Evolutionary conservation across 192 early-diverging fungal genomes (phyloP).

Genomic region (Entomortierella parvispora): DNA sequence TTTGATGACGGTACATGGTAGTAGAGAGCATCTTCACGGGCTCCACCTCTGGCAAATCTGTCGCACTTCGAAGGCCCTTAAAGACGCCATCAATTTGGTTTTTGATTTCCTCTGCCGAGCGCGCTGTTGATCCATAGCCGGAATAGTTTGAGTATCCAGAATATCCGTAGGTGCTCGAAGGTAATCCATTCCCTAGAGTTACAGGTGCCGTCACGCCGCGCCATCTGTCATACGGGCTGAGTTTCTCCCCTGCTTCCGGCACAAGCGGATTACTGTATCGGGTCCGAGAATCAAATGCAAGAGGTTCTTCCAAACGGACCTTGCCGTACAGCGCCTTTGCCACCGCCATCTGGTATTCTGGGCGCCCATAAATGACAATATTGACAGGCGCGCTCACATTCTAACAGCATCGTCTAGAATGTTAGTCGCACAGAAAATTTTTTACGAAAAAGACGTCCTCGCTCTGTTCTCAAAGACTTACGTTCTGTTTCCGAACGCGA

Average conservation of each 20-base stretch:
- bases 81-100: constrained; percentile 71
- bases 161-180: constrained; percentile 5
- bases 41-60: constrained; percentile 60
- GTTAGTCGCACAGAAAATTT: no score
- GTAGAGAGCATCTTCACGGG: constrained; percentile 60
- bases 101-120: constrained; percentile 51
- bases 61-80: constrained; percentile 60
- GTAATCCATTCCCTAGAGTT: background rate
- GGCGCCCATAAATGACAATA: constrained; percentile 45
- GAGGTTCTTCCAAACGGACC: constrained; percentile 35
- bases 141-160: constrained; percentile 32
- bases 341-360: constrained; percentile 31
- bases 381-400: constrained; percentile 48
- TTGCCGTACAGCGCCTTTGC: constrained; percentile 42
- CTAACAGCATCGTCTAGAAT: constrained; percentile 23
- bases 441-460: no score
- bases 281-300: constrained; percentile 40
- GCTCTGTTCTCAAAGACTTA: no score
- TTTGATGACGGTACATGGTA: constrained; percentile 81
- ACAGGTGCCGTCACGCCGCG: constrained; percentile 30
- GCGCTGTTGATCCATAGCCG: constrained; percentile 18
- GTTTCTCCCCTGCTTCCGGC: constrained; percentile 31
- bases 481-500: constrained; percentile 33
- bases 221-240: constrained; percentile 35
- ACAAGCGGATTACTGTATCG: constrained; percentile 46